Percentiles rank a stretch among this genome's conserved stretches.
Conservation (phyloP, 345 rosid species). For the Syzygium oleosum region DNA sequence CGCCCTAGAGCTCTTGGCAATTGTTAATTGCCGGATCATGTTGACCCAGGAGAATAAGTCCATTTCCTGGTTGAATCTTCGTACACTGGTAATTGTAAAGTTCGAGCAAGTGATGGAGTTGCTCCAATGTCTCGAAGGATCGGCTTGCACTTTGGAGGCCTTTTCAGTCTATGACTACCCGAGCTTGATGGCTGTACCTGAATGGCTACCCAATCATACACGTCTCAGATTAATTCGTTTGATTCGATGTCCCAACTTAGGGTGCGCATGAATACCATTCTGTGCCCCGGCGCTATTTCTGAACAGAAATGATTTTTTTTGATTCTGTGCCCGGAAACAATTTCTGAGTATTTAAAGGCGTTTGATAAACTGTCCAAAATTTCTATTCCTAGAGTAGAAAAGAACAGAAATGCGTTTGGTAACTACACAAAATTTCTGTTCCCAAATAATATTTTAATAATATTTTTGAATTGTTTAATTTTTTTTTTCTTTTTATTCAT, state of each 20-base stretch:
- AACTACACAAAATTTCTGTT: too few relatives aligned
- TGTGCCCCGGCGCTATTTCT: too few relatives aligned
- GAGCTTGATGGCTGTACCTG: background rate
- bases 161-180: fast-evolving
- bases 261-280: too few relatives aligned
- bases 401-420: too few relatives aligned
- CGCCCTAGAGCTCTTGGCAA: fast-evolving
- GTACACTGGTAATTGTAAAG: fast-evolving
- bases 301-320: too few relatives aligned
- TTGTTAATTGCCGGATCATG: background rate
- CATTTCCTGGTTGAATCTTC: background rate
- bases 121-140: background rate
- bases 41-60: background rate
- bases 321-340: too few relatives aligned
- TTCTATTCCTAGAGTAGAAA: too few relatives aligned
- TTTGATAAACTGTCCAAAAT: too few relatives aligned
- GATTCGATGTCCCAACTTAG: background rate
- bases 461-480: too few relatives aligned
- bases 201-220: background rate
- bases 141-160: background rate
- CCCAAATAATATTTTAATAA: too few relatives aligned
- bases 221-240: background rate
- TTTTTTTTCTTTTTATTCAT: too few relatives aligned
- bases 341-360: too few relatives aligned
- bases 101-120: background rate